Conservation (phyloP, 176 grass and related monocot genomes). For the Eleusine coracana region DNA sequence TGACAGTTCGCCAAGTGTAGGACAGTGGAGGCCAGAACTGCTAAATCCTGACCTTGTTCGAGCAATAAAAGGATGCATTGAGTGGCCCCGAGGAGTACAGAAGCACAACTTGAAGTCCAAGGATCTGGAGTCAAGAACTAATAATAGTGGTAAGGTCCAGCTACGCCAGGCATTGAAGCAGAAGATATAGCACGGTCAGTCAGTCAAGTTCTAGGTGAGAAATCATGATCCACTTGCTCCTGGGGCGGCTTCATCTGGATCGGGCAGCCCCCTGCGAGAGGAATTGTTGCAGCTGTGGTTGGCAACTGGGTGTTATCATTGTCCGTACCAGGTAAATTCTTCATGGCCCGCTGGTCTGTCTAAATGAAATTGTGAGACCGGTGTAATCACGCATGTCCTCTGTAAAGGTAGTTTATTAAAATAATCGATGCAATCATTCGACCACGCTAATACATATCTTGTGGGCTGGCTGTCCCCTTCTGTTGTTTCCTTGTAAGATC, state of each 20-base stretch:
- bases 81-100: conserved; percentile 59
- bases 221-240: conserved; percentile 1
- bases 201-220: background rate
- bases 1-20: conserved; percentile 47
- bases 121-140: conserved; percentile 57
- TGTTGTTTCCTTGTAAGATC: conserved; percentile 10
- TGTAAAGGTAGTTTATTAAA: conserved; percentile 37
- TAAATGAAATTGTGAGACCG: conserved; percentile 11
- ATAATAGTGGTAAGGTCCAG: conserved; percentile 62
- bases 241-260: conserved; percentile 9
- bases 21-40: conserved; percentile 58
- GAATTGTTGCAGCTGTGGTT: background rate
- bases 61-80: conserved; percentile 56
- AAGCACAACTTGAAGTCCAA: conserved; percentile 70
- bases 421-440: conserved; percentile 45
- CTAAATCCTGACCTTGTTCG: conserved; percentile 49
- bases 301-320: conserved; percentile 10
- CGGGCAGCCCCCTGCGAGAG: conserved; percentile 14
- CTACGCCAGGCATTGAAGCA: conserved; percentile 66
- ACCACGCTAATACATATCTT: background rate
- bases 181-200: conserved; percentile 52
- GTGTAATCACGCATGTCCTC: conserved; percentile 22
- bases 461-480: background rate
- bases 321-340: background rate
- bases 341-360: background rate